A percentile compares a stretch with the other conserved stretches of the same genome.
phyloP scores from a whole-genome alignment of 129 eudicot genomes.

The Centaurea solstitialis region DNA sequence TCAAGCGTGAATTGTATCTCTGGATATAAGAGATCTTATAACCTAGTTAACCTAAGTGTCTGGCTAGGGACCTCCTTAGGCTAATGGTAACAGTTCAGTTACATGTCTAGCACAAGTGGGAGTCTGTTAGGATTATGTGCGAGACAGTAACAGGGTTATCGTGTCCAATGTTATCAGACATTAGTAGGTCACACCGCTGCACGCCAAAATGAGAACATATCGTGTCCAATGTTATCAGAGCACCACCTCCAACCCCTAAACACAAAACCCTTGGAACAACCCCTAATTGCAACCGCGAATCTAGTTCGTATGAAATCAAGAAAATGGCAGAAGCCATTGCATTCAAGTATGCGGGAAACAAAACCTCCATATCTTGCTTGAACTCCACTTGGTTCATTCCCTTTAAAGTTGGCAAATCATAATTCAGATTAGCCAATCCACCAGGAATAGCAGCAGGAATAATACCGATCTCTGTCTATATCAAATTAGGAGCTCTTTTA shows the following conservation, averaged over 20 bases:
- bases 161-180: too few species aligned
- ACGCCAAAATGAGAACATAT: too few species aligned
- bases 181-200: too few species aligned
- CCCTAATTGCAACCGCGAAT: constrained; percentile 34
- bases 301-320: constrained; percentile 42
- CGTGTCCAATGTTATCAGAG: too few species aligned
- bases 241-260: constrained; percentile 96
- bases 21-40: too few species aligned
- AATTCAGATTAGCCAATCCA: background rate
- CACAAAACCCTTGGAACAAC: constrained; percentile 66
- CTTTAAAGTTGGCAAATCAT: constrained; percentile 22
- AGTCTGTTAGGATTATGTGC: too few species aligned
- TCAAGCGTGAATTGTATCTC: too few species aligned
- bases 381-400: constrained; percentile 40
- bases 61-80: too few species aligned
- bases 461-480: constrained; percentile 62
- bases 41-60: too few species aligned
- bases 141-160: too few species aligned
- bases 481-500: constrained; percentile 81
- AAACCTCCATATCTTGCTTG: constrained; percentile 38
- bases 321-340: constrained; percentile 82
- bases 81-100: too few species aligned
- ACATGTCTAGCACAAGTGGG: too few species aligned
- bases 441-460: constrained; percentile 10
- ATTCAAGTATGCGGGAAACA: constrained; percentile 76